Conservation (phyloP, 495 filamentous ascomycete genomes). For the Oidiodendron maius region DNA sequence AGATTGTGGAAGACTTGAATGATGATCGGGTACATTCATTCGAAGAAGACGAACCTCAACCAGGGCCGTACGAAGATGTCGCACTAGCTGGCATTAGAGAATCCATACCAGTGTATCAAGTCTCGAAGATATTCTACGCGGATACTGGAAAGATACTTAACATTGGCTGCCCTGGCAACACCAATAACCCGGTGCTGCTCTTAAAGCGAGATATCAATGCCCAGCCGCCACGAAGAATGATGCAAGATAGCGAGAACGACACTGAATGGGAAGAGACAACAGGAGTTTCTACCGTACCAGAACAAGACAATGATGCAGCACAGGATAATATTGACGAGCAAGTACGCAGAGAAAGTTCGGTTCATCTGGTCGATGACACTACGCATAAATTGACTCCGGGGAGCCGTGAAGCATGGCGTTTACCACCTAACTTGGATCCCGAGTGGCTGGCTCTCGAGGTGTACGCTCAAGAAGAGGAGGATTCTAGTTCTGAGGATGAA, state of each 20-base stretch:
- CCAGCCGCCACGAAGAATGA: slow-evolving; percentile 43
- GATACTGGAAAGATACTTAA: slow-evolving; percentile 93
- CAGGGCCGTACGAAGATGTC: slow-evolving; percentile 65
- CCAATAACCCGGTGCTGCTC: slow-evolving; percentile 80
- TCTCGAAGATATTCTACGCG: slow-evolving; percentile 96
- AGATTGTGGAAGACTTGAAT: slow-evolving; percentile 88
- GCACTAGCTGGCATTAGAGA: slow-evolving; percentile 72
- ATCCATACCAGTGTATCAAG: slow-evolving; percentile 79
- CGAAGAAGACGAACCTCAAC: slow-evolving; percentile 57
- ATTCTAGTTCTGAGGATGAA: slow-evolving; percentile 27
- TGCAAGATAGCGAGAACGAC: slow-evolving; percentile 12
- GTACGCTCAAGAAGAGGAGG: slow-evolving; percentile 56
- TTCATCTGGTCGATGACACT: slow-evolving; percentile 7
- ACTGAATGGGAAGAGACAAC: slow-evolving; percentile 16
- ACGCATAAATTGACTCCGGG: not conserved
- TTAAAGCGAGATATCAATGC: slow-evolving; percentile 81
- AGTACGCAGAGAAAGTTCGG: slow-evolving; percentile 43
- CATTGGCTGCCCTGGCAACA: slow-evolving; percentile 66
- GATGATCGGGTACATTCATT: slow-evolving; percentile 83
- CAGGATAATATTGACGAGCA: slow-evolving; percentile 68
- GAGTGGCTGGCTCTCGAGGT: slow-evolving; percentile 97
- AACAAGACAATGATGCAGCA: slow-evolving; percentile 31
- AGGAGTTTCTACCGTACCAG: not conserved
- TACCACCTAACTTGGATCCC: slow-evolving; percentile 78
- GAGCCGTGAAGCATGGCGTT: slow-evolving; percentile 41